Evolutionary conservation across 139 green algal genomes (phyloP), one percentile per base, ranked within the genome.

Genomic region (Yamagishiella unicocca): DNA sequence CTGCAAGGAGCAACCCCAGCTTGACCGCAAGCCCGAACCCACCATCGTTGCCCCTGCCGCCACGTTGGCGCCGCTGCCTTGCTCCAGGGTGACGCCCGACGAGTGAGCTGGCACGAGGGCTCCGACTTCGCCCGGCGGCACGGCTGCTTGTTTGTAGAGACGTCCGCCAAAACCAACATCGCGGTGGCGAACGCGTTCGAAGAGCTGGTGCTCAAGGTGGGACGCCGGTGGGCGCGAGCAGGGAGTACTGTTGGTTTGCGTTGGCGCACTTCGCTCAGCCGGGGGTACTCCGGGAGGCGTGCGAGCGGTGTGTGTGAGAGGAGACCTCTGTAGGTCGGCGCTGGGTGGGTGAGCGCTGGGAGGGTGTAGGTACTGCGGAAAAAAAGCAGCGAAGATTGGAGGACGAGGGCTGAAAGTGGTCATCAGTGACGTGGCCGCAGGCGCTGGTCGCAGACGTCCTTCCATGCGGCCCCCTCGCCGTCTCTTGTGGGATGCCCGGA

Each of bases 121-220:
- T 53, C 88, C 33, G 90, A 90, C 25, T 98, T 99, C 92, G 97
- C 97, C 0, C 90, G 89, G 42, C 72, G 88, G 19, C 93, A 97
- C 70, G 95, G 95, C 50, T 99, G 96, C 91, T 89, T 99, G 43
- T 99, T 98, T 90, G 93, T 98, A 35, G 97, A 99, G 94, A 98
- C 95, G 1, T 94, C 80, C 66, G 97, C 97, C 54, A 99, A 99
- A 90, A 91, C 93, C 35, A 95, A 96, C 79, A 85, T 94, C 21
- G 94, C 94, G 25, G 97, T 99, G 74, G 81, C 67, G 43, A 89
- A 94, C 29, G 95, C 95, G 0, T 99, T 99, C 91, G 93, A 98
- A 72, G 97, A 99, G 90, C 93, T 99, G 35, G 91, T 99, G 43
- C 87, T 96, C 12, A 95, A 96, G 68, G 83, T 88, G 61, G 33